These are phyloP conservation scores for maize (Zea mays) DNA, from an alignment of 176 grass and related monocot species.

Conservation along the genomic window Zm-B73-REFERENCE-NAM-5.0 NC_050096.1:212961501-212962000, in stretches of 20 bases:
- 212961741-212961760: too few relatives aligned
- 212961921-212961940: constrained; percentile 50
- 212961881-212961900: constrained; percentile 34
- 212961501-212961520: constrained; percentile 27
- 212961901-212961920: constrained; percentile 40
- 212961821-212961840: too few relatives aligned
- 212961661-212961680: not conserved
- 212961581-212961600: not conserved
- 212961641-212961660: not conserved
- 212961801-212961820: too few relatives aligned
- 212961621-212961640: not conserved
- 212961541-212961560: not conserved
- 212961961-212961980: constrained; percentile 54
- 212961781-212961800: too few relatives aligned
- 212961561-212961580: not conserved
- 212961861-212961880: constrained; percentile 56
- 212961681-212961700: not conserved
- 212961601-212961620: not conserved
- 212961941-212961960: constrained; percentile 70
- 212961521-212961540: constrained; percentile 13
- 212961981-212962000: too few relatives aligned
- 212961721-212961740: too few relatives aligned
- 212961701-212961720: too few relatives aligned
- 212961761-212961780: too few relatives aligned
- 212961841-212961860: constrained; percentile 43